Evolutionary conservation across 441 rosid species (phyloP), one percentile per base, ranked within the genome.

Genomic region (Geranium incanum): DNA sequence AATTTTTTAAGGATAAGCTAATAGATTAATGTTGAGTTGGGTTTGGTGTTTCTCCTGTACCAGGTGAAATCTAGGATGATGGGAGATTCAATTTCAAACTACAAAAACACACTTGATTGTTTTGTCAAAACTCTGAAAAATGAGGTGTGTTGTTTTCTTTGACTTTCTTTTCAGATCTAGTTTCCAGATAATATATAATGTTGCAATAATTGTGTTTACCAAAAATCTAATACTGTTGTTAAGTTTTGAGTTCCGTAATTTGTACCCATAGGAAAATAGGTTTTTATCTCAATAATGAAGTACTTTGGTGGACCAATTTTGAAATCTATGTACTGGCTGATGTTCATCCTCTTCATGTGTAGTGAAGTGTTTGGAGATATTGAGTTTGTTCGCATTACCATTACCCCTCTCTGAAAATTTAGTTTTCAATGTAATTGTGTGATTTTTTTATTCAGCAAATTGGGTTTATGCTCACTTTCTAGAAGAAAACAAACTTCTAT

Each of bases 1-100:
- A 28, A 13, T 55, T 36, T 36, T 50, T 68, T 37, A 41, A 33
- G 65, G 9, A 37, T 48, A 65, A 76, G 50, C 33, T 48, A 19
- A 50, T 59, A 5, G 28, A 8, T 77, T 68, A 63, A 38, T 74
- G 2, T 65, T 72, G 63, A 55, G 59, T 59, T 63, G 38, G 45
- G 23, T 70, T 52, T 67, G 59, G 18, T 50, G 69, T 60, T 36
- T 72, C 21, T 50, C 50, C 73, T 82, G 73, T 72, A 81, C 74
- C 84, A 87, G 94, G 89, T 88, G 72, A 88, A 88, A 81, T 88
- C 94, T 33, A 84, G 94, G 80, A 88, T 88, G 94, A 85, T 88
- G 94, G 94, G 94, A 60, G 94, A 88, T 41, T 41, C 48, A 41
- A 6, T 41, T 78, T 81, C 91, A 65, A 81, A 85, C 74, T 87